Evolutionary conservation across 495 filamentous ascomycete genomes (phyloP).

Genomic region (Trichoderma orchidacearum): DNA sequence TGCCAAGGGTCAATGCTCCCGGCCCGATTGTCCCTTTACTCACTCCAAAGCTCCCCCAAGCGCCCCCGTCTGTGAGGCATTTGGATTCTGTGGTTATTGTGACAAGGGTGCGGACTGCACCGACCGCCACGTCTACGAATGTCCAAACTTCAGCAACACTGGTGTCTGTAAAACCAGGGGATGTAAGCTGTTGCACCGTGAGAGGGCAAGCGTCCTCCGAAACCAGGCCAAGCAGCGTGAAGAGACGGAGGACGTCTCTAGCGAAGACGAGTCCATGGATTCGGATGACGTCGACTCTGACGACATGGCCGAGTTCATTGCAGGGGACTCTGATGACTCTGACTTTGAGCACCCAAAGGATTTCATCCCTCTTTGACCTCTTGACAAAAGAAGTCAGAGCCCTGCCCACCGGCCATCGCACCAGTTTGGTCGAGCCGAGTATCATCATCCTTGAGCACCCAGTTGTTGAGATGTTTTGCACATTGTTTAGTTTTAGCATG

Average conservation of each 20-base stretch:
- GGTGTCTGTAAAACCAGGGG: conserved; percentile 70
- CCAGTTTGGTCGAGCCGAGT: background rate
- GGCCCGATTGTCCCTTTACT: conserved; percentile 75
- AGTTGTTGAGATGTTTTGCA: too few species aligned
- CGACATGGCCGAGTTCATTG: conserved; percentile 59
- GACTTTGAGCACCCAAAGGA: conserved; percentile 30
- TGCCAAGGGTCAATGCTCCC: conserved; percentile 80
- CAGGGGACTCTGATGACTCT: conserved; percentile 21
- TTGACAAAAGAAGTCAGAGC: background rate
- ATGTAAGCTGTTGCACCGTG: conserved; percentile 77
- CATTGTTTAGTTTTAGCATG: too few species aligned
- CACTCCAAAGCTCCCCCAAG: conserved; percentile 72
- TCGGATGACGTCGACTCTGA: conserved; percentile 81
- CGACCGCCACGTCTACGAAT: conserved; percentile 78
- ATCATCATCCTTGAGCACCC: too few species aligned
- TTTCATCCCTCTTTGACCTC: conserved; percentile 25
- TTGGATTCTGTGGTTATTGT: conserved; percentile 84
- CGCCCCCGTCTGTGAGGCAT: conserved; percentile 71
- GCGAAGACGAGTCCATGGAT: conserved; percentile 69
- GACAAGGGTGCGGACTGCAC: conserved; percentile 65
- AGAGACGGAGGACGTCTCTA: conserved; percentile 65
- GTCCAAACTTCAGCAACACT: conserved; percentile 87
- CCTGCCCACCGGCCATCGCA: too few species aligned
- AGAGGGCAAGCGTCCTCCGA: conserved; percentile 59
- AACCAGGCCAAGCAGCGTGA: conserved; percentile 8